Conservation (phyloP, 2,329 filamentous ascomycete genomes). For the Capronia americana region DNA sequence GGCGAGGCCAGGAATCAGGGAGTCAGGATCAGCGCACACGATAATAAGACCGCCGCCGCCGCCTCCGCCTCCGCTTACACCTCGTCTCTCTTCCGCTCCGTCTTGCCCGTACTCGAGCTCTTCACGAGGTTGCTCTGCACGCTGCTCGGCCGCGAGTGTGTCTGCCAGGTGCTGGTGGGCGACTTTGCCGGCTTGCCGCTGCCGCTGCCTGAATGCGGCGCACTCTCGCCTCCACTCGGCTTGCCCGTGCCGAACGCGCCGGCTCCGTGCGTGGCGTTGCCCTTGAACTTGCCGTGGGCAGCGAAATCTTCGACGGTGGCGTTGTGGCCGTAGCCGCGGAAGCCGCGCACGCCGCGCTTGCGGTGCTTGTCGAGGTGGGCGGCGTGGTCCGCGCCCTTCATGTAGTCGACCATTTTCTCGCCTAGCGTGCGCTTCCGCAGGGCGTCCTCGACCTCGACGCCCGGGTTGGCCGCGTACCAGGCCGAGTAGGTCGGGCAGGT, state of each 20-base stretch:
- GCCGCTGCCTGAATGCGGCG: background rate
- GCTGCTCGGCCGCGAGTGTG: slow-evolving; percentile 4
- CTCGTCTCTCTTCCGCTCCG: slow-evolving; percentile 23
- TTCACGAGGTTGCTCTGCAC: slow-evolving; percentile 14
- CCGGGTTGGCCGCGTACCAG: slow-evolving; percentile 28
- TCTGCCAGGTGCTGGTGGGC: slow-evolving; percentile 11
- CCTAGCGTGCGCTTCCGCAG: slow-evolving; percentile 24
- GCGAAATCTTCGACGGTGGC: slow-evolving; percentile 16
- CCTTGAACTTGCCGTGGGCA: slow-evolving; percentile 15
- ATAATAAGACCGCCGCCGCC: no score
- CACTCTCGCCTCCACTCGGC: background rate
- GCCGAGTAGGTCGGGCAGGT: slow-evolving; percentile 25
- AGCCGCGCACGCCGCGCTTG: slow-evolving; percentile 19
- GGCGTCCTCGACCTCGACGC: slow-evolving; percentile 25
- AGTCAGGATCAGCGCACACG: no score
- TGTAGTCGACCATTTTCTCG: slow-evolving; percentile 27
- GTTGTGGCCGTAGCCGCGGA: slow-evolving; percentile 16
- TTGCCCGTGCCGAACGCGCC: background rate
- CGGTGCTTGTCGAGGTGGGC: slow-evolving; percentile 24
- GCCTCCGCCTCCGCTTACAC: slow-evolving; percentile 16
- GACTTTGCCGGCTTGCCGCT: background rate
- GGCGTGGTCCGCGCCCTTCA: slow-evolving; percentile 21
- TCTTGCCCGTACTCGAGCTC: slow-evolving; percentile 10
- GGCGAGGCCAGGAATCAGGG: no score
- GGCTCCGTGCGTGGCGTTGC: slow-evolving; percentile 4